phyloP scores from a whole-genome alignment of 2,329 filamentous ascomycete species.

The Bertia moriformis region DNA sequence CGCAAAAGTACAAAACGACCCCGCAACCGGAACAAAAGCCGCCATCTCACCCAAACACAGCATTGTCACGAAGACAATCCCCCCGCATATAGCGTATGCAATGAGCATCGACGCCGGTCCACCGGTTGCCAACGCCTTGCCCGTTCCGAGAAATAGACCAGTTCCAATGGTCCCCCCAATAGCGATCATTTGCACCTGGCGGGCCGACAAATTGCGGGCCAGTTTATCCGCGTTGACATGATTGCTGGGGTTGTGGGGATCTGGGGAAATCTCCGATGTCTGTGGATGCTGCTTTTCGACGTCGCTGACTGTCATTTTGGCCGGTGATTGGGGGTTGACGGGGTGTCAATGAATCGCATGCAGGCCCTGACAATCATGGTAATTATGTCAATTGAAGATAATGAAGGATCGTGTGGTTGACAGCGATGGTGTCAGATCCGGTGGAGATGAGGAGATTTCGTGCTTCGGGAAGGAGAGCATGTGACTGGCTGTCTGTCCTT shows the following conservation, averaged over 20 bases:
- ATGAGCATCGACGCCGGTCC: slow-evolving; percentile 45
- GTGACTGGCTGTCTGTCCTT: no score
- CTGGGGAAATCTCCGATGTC: background rate
- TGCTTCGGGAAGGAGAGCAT: no score
- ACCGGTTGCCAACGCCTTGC: slow-evolving; percentile 41
- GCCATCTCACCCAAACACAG: slow-evolving; percentile 45
- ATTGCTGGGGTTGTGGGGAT: background rate
- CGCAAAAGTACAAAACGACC: slow-evolving; percentile 38
- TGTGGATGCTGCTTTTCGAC: background rate
- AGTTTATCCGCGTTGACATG: slow-evolving; percentile 26
- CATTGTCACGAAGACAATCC: slow-evolving; percentile 44
- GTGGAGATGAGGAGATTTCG: no score
- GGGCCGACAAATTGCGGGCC: slow-evolving; percentile 36
- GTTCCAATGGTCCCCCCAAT: slow-evolving; percentile 45
- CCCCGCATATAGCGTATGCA: slow-evolving; percentile 38
- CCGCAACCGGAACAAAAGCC: slow-evolving; percentile 36
- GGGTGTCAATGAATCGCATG: no score
- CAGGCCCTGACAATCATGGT: no score
- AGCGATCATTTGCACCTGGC: slow-evolving; percentile 58
- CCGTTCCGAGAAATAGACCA: slow-evolving; percentile 47
- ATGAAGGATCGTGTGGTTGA: no score
- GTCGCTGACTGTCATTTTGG: background rate
- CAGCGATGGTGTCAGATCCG: no score
- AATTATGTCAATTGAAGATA: no score
- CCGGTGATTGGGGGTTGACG: no score